Base-by-base conservation (phyloP, 2,329 filamentous ascomycete species). In the Aspergillus persii region DNA sequence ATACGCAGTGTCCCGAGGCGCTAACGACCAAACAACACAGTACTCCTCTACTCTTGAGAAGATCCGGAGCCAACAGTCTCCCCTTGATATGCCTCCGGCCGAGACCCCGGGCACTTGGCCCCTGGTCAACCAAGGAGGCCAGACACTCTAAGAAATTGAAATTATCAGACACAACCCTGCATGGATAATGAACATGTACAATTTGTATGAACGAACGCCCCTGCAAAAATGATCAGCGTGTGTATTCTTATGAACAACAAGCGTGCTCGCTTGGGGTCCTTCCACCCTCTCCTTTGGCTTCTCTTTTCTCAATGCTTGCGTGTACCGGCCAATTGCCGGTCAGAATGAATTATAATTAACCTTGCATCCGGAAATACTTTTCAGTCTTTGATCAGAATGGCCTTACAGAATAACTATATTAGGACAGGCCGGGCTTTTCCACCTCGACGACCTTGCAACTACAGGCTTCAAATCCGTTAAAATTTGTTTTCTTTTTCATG, bases 1-100 rank as follows among this genome's bases (percentile, higher is more conserved):
- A 12, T 12, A 15, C 12, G 18, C 36, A 12, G 36, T 4, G n/a
- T 41, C 15, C 12, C 12, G 4, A 12, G 36, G 15, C n/a, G 3
- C n/a, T 52, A 30, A 54, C 2, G 33, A 48, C 66, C 70, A 62
- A 69, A 54, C 27, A 29, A 27, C 2, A 5, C 49, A 76, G 73
- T 76, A 76, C 54, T 63, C 64, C n/a, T 61, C 68, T 9, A 68
- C 69, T 23, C 54, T 74, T 8, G 61, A 69, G 23, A 67, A 67
- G 48, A 55, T 66, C 7, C 60, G 58, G 18, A 58, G 59, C n/a
- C 57, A 62, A 6, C 56, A 63, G 18, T 62, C 66, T 11, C 50
- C 57, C 29, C 50, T 47, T 8, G 26, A 46, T 36, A 41, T 41
- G 36, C 12, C 36, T 41, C 36, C 36, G 15, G 36, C n/a, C 12